These are phyloP conservation scores for Thalassiosira oceanica DNA, from an alignment of 352 stramenopile species.

Conservation along the genomic window DNA sequence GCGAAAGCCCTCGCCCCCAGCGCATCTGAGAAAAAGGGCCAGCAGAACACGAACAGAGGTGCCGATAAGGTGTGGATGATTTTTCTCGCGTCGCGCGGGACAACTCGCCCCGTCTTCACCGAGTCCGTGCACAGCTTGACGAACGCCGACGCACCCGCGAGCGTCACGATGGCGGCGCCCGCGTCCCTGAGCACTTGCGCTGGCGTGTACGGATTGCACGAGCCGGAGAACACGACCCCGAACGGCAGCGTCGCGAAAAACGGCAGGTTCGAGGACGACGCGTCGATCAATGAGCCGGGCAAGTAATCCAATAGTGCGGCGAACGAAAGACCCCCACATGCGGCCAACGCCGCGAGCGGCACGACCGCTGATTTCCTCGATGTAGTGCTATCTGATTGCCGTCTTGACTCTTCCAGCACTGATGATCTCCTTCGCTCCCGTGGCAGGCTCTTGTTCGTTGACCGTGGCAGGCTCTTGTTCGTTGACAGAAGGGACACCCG, in stretches of 20 bases:
- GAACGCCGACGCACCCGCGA: slow-evolving; percentile 46
- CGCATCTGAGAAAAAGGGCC: slow-evolving; percentile 85
- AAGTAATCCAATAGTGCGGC: slow-evolving; percentile 22
- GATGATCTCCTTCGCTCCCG: too few species aligned
- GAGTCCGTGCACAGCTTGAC: slow-evolving; percentile 54
- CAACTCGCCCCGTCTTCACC: slow-evolving; percentile 24
- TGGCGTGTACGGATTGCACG: slow-evolving; percentile 19
- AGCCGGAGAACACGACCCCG: slow-evolving; percentile 27
- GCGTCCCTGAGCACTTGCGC: slow-evolving; percentile 53
- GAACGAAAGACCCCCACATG: too few species aligned
- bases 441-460: too few species aligned
- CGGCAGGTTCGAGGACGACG: slow-evolving; percentile 14
- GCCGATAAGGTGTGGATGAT: slow-evolving; percentile 82
- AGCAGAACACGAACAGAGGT: slow-evolving; percentile 81
- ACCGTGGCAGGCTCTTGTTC: too few species aligned
- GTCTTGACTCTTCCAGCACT: too few species aligned
- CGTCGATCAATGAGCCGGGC: slow-evolving; percentile 31
- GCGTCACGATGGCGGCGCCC: slow-evolving; percentile 29
- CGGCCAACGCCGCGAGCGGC: too few species aligned
- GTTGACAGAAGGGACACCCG: too few species aligned
- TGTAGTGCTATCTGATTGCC: too few species aligned
- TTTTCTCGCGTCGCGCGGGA: slow-evolving; percentile 78
- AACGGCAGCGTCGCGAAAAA: slow-evolving; percentile 24
- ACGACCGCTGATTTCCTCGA: too few species aligned
- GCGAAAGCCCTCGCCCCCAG: too few species aligned